Evolutionary conservation across 371 early-diverging fungal species (phyloP), one percentile per base, ranked within the genome.

Genomic region (Zychaea mexicana): DNA sequence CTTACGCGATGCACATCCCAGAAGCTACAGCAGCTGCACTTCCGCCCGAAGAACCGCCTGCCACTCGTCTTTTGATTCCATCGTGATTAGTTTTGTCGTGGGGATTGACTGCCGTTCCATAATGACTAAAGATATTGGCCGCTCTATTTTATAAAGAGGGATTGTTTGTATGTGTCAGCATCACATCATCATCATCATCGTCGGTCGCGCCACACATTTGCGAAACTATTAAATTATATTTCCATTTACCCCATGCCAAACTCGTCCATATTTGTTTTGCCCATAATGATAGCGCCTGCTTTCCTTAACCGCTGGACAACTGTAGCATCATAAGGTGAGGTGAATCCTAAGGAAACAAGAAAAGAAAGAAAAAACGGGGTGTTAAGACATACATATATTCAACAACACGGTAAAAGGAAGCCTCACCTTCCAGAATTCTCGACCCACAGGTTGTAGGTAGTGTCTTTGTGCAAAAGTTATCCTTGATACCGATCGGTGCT

Each of bases 201-300:
- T n/a, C n/a, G n/a, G n/a, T n/a, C n/a, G n/a, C n/a, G n/a, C n/a
- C n/a, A n/a, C n/a, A 42, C 21, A 7, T 42, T n/a, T n/a, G n/a
- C n/a, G 24, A 47, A 12, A 47, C 52, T 27, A 24, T 45, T 30
- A 52, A 52, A 24, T 58, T 26, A 32, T 7, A 9, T 59, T 8
- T 24, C 17, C 28, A 52, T 55, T 60, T 80, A 92, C 81, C 98
- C 98, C 96, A 97, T 97, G n/a, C 96, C 98, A 86, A 96, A 97
- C 71, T 97, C 97, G 71, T 97, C 98, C 94, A 97, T 90, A 73
- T 96, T 97, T 13, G 93, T 87, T 62, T 94, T 94, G n/a, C 94
- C 96, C 8, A 90, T 78, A 9, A 92, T 74, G 7, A 89, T 68
- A 0, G 86, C 92, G 2, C 97, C 96, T 0, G 88, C 83, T 0